A percentile compares a stretch with the other conserved stretches of the same genome.
phyloP scores from a whole-genome alignment of 1,139 yeast genomes.

The Pichia sp. region DNA sequence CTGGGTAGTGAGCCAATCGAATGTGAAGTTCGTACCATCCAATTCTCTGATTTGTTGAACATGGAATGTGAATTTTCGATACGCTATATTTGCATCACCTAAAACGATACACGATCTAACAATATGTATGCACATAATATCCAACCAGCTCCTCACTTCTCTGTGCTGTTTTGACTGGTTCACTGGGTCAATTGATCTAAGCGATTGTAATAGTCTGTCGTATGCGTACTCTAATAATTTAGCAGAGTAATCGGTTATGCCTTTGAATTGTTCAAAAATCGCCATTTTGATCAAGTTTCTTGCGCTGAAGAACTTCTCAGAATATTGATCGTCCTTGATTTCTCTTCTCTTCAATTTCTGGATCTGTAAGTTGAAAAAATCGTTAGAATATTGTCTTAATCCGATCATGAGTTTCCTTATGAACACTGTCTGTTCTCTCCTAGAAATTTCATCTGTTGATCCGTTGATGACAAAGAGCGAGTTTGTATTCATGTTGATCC shows the following conservation, averaged over 20 bases:
- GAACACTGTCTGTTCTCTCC: slow-evolving; percentile 13
- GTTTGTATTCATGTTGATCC: slow-evolving; percentile 40
- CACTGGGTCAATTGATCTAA: slow-evolving; percentile 1
- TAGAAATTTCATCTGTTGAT: slow-evolving; percentile 7
- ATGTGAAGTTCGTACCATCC: slow-evolving; percentile 6
- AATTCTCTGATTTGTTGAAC: slow-evolving; percentile 25
- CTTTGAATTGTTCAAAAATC: slow-evolving; percentile 44
- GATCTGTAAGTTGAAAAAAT: slow-evolving; percentile 40
- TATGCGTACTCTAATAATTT: slow-evolving; percentile 35
- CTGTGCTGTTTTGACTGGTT: slow-evolving; percentile 34
- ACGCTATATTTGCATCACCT: slow-evolving; percentile 58
- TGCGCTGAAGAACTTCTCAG: slow-evolving; percentile 39
- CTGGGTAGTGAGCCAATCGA: slow-evolving; percentile 45
- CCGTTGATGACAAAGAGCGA: slow-evolving; percentile 19
- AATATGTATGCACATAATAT: slow-evolving; percentile 61
- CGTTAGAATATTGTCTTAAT: slow-evolving; percentile 39
- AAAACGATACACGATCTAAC: slow-evolving; percentile 60
- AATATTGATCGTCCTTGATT: slow-evolving; percentile 20
- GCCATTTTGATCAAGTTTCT: slow-evolving; percentile 51
- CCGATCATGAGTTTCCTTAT: slow-evolving; percentile 22
- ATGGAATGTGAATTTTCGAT: slow-evolving; percentile 65
- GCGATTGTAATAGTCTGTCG: slow-evolving; percentile 10
- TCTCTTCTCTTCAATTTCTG: slow-evolving; percentile 37
- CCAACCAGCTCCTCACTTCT: slow-evolving; percentile 50
- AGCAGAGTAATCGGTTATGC: slow-evolving; percentile 44